Conservation (phyloP, 2,329 filamentous ascomycete genomes). For the Clathrospora elynae region DNA sequence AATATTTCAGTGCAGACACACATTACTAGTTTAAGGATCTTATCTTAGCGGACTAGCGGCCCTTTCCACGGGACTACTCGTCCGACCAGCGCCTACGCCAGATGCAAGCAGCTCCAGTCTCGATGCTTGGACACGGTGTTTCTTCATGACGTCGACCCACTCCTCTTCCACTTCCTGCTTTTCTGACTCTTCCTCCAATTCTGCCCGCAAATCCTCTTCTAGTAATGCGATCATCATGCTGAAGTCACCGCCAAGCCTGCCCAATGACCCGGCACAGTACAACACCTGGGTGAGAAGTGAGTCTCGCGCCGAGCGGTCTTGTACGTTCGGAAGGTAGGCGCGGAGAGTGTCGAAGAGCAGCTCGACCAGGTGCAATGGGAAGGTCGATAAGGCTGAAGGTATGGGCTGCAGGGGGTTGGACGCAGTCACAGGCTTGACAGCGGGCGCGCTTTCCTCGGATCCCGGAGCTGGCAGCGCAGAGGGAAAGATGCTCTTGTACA, state of each 20-base stretch:
- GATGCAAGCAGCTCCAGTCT: conserved; percentile 65
- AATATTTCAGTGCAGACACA: not conserved
- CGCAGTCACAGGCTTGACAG: conserved; percentile 27
- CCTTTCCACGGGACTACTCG: conserved; percentile 23
- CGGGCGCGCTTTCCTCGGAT: conserved; percentile 31
- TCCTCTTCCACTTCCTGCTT: conserved; percentile 58
- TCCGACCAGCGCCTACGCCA: conserved; percentile 47
- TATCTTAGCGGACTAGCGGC: conserved; percentile 14
- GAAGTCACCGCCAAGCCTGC: conserved; percentile 89
- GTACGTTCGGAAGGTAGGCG: conserved; percentile 78
- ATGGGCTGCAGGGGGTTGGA: conserved; percentile 57
- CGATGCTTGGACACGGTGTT: conserved; percentile 83
- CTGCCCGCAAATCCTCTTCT: conserved; percentile 50
- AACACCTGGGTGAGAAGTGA: conserved; percentile 90
- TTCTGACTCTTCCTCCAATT: conserved; percentile 45
- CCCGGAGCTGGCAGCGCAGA: conserved; percentile 56
- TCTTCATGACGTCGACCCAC: conserved; percentile 88
- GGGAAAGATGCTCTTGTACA: conserved; percentile 90
- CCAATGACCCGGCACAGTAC: conserved; percentile 90
- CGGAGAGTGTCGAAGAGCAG: conserved; percentile 78
- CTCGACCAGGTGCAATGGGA: conserved; percentile 80
- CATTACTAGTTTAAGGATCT: too few relatives aligned
- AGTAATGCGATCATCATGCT: conserved; percentile 78
- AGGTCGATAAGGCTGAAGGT: conserved; percentile 79
- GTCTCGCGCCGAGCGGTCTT: conserved; percentile 78